phyloP scores from a whole-genome alignment of 306 rosid genomes.

The Crataegus laevigata region DNA sequence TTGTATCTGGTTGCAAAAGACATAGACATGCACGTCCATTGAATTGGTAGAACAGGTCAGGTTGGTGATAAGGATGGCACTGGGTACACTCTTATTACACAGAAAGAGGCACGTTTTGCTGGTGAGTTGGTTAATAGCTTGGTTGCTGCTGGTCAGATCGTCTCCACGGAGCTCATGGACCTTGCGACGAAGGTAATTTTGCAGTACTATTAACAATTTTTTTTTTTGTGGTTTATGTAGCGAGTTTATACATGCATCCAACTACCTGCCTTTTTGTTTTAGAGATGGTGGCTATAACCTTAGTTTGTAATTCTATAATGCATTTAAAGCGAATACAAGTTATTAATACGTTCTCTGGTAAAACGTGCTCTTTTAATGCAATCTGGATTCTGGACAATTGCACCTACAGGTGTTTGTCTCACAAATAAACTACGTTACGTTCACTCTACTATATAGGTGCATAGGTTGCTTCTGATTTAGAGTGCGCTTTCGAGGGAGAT shows the following conservation, averaged over 20 bases:
- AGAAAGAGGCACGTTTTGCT: slow-evolving; percentile 92
- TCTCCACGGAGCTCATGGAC: slow-evolving; percentile 81
- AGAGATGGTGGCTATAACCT: neutral
- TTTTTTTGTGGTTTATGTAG: neutral
- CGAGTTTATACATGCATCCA: neutral
- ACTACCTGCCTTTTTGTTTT: neutral
- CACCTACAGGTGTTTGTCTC: neutral
- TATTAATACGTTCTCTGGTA: neutral
- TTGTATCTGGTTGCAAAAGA: slow-evolving; percentile 96
- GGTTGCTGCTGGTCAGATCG: slow-evolving; percentile 93
- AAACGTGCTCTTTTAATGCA: neutral
- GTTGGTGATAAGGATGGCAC: slow-evolving; percentile 98
- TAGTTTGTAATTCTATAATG: neutral
- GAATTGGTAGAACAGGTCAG: slow-evolving; percentile 98
- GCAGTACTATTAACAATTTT: neutral
- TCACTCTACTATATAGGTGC: neutral
- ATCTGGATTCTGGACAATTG: neutral
- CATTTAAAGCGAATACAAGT: neutral
- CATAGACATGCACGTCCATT: slow-evolving; percentile 99
- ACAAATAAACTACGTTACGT: neutral
- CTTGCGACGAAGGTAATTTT: slow-evolving; percentile 89
- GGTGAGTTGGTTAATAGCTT: slow-evolving; percentile 93
- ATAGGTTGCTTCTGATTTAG: neutral
- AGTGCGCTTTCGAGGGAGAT: neutral
- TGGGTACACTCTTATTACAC: slow-evolving; percentile 86